Evolutionary conservation across 164 flowering plant genomes (phyloP).

Genomic region (Sextonia rubra): DNA sequence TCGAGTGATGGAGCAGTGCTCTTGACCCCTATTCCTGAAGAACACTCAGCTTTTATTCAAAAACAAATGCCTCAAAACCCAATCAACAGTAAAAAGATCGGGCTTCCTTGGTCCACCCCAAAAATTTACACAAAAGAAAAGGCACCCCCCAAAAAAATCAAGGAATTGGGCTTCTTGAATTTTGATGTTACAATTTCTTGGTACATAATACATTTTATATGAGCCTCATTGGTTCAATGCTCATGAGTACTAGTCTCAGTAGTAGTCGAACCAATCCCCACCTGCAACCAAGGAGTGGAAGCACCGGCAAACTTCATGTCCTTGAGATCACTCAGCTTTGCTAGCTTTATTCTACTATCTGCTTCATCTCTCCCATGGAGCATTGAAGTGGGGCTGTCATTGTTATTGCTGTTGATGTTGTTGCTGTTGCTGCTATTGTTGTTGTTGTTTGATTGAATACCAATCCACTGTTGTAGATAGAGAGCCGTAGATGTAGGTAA

Average conservation of each 20-base stretch:
- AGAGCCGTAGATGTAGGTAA: constrained; percentile 39
- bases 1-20: neutral
- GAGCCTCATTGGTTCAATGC: neutral
- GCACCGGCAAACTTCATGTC: constrained; percentile 44
- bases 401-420: neutral
- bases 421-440: constrained; percentile 4
- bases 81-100: constrained; percentile 2
- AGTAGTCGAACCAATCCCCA: constrained; percentile 72
- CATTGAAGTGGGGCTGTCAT: constrained; percentile 2
- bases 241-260: constrained; percentile 26
- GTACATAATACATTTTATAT: constrained; percentile 8
- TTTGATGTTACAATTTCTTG: constrained; percentile 12
- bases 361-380: constrained; percentile 51
- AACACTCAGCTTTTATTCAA: constrained; percentile 11
- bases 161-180: constrained; percentile 12
- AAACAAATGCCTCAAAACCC: constrained; percentile 8
- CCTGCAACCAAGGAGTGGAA: constrained; percentile 81
- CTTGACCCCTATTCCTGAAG: neutral
- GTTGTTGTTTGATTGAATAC: constrained; percentile 16
- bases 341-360: constrained; percentile 64
- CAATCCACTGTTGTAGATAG: constrained; percentile 44
- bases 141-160: neutral
- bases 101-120: neutral
- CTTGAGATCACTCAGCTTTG: constrained; percentile 73
- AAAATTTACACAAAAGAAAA: constrained; percentile 10